Base-by-base conservation (phyloP, 345 rosid species). In the Bretschneidera sinensis region DNA sequence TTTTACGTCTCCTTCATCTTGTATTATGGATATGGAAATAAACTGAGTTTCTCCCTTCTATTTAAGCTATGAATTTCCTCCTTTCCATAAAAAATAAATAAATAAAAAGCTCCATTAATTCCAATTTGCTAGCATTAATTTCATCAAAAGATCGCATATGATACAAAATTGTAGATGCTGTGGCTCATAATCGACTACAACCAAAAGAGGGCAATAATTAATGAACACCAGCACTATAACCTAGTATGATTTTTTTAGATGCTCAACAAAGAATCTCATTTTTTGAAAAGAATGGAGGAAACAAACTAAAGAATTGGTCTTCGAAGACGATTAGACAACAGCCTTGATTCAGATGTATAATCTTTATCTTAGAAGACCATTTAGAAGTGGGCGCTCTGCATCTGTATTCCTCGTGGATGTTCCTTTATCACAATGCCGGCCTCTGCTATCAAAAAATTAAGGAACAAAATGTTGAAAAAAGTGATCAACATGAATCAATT, bases 311-410 rank as follows among this genome's bases (percentile, higher is more conserved):
- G 62, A 60, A 39, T 58, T 45, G 33, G 21, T 35, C 63, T 49
- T 54, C 24, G 10, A 39, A 14, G 45, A 39, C 4, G 11, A 39
- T 39, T 13, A 39, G 15, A 11, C 10, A 39, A 39, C 15, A 13
- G 55, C 21, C 17, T 19, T 14, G n/a, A 8, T 15, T 28, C 0
- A 9, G 18, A 28, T 8, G 31, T 18, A 43, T 31, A 53, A 76
- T 70, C 58, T 65, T 80, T n/a, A 63, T 49, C 72, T 70, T 64
- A 84, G 71, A 60, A 87, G 90, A 69, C 88, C 83, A 24, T 76
- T 81, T 21, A 87, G 82, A 59, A 92, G 88, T 0, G 96, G 95
- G 51, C 80, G 85, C 60, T 81, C 77, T 23, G 66, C 79, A n/a
- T 83, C 92, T 0, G 70, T n/a, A 52, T 69, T 71, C 74, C 77